Evolutionary conservation across 116 monocot species (phyloP), one percentile per base, ranked within the genome.

Genomic region (Dioscorea cayenensis): DNA sequence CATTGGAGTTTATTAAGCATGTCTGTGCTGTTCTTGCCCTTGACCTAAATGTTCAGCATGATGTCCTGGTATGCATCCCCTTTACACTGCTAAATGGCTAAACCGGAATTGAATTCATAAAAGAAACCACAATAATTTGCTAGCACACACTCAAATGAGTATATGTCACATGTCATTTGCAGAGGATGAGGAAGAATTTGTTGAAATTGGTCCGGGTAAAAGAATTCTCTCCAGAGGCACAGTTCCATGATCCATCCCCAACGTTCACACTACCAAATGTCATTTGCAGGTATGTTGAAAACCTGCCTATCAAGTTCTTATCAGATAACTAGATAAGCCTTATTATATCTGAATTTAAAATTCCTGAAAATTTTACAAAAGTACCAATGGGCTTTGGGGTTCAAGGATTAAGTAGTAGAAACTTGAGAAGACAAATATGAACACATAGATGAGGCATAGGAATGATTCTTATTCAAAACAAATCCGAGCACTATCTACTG

Each of bases 131-230:
- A 12, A 43, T 43, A 1, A 43, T 43, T 32, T 43, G 43, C 43
- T 10, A 43, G 43, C 43, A 43, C 0, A 0, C 43, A 43, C 43
- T 43, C 43, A 55, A 49, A 65, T 65, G 20, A 60, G 28, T 49
- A 20, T 50, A 51, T 64, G 20, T 29, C 74, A 61, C 7, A 43
- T 43, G 43, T 12, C 43, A 10, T 43, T 43, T 65, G 48, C 87
- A 95, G 95, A 90, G 85, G 65, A 88, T 92, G 87, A 90, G 93
- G 77, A 97, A 86, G 77, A 97, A 97, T 81, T 74, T 97, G 52
- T 78, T 97, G 38, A 97, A 90, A 71, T 63, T 90, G 71, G 84
- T 97, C 49, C 85, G 83, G 3, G 88, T 97, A 71, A 92, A 90
- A 74, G 97, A 97, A 76, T 97, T 97, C 77, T 74, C 92, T 60